These are phyloP conservation scores for Collybiopsis confluens DNA, from an alignment of 768 basidiomycete species.

Conservation along the genomic window DNA sequence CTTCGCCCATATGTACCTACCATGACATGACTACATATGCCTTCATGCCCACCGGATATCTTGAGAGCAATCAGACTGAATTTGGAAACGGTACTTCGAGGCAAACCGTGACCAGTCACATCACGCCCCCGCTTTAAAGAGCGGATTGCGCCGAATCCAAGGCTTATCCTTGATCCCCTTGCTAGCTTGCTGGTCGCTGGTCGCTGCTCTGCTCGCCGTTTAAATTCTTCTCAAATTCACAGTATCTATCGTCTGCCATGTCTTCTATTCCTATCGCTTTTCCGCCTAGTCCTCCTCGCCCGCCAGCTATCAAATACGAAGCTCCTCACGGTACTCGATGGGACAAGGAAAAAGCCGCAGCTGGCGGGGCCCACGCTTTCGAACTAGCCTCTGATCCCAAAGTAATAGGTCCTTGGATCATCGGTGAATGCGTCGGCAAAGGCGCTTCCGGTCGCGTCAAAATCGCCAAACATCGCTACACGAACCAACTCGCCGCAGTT, in stretches of 20 bases:
- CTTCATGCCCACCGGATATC: slow-evolving; percentile 1
- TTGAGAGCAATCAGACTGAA: background rate
- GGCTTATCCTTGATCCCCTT: slow-evolving; percentile 4
- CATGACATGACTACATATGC: slow-evolving; percentile 7
- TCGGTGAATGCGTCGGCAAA: slow-evolving; percentile 92
- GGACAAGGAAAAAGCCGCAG: slow-evolving; percentile 84
- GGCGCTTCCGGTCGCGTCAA: slow-evolving; percentile 93
- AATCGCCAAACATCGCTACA: slow-evolving; percentile 81
- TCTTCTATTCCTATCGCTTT: slow-evolving; percentile 19
- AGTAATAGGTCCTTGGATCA: slow-evolving; percentile 85
- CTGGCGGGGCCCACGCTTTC: slow-evolving; percentile 66
- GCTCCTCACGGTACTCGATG: slow-evolving; percentile 77
- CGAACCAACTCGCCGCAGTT: slow-evolving; percentile 90
- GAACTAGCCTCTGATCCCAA: slow-evolving; percentile 84
- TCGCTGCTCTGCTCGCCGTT: slow-evolving; percentile 34
- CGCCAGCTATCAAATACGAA: slow-evolving; percentile 67
- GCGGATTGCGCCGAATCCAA: background rate
- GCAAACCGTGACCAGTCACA: slow-evolving; percentile 2
- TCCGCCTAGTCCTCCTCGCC: slow-evolving; percentile 58
- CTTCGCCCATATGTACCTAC: slow-evolving; percentile 5
- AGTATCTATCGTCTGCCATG: slow-evolving; percentile 21
- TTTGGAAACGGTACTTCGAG: background rate
- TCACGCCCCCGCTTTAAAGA: background rate
- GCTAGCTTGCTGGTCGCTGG: slow-evolving; percentile 35
- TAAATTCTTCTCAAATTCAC: slow-evolving; percentile 26